phyloP scores from a whole-genome alignment of 106 monocot genomes.

The Apostasia shenzhenica region DNA sequence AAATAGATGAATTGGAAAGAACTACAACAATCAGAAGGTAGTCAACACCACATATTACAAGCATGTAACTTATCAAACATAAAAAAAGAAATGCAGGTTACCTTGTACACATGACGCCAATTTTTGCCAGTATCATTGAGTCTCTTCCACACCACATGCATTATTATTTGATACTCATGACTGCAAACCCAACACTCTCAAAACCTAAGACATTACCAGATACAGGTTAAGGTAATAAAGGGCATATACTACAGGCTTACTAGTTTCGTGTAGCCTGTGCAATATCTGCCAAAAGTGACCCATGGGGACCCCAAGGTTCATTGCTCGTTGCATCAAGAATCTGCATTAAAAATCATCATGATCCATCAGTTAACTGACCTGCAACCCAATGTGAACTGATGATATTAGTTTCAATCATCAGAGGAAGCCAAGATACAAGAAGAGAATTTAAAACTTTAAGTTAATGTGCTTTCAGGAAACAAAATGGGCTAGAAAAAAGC shows the following conservation, averaged over 20 bases:
- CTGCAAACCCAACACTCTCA: slow-evolving; percentile 34
- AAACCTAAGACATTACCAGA: neutral
- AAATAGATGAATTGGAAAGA: neutral
- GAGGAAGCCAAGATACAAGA: neutral
- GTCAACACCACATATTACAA: neutral
- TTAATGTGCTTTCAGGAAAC: neutral
- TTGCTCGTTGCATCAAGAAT: slow-evolving; percentile 98
- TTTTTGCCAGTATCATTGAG: slow-evolving; percentile 96
- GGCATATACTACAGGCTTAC: slow-evolving; percentile 26
- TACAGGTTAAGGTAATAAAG: neutral
- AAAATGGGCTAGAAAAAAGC: no score
- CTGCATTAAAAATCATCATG: slow-evolving; percentile 22
- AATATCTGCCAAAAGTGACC: slow-evolving; percentile 82
- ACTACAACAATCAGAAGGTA: neutral
- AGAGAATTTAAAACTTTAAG: neutral
- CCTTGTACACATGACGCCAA: slow-evolving; percentile 99
- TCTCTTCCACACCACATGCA: slow-evolving; percentile 95
- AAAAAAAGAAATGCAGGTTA: slow-evolving; percentile 6
- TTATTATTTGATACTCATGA: slow-evolving; percentile 88
- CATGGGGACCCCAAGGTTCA: slow-evolving; percentile 98
- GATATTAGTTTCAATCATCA: no score
- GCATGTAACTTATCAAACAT: neutral
- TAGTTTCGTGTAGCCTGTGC: slow-evolving; percentile 82
- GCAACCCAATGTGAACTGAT: neutral
- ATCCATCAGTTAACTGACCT: neutral